These are phyloP conservation scores for Lunasporangiospora selenospora DNA, from an alignment of 192 early-diverging fungal genomes.

Conservation along the genomic window DNA sequence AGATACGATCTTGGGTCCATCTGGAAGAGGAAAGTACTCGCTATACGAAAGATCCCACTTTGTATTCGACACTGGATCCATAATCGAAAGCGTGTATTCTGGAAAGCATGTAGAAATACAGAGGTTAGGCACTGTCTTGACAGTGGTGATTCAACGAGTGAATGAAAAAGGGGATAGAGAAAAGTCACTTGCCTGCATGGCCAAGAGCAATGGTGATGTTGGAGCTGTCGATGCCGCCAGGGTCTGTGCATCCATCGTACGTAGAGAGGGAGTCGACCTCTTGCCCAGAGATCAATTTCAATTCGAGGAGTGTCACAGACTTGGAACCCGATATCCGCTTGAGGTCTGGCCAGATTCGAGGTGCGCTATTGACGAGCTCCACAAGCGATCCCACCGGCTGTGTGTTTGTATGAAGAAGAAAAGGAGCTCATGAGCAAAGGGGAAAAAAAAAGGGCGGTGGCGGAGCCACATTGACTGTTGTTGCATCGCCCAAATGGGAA, in stretches of 20 bases:
- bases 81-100: slow-evolving; percentile 29
- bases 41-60: slow-evolving; percentile 45
- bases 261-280: slow-evolving; percentile 2
- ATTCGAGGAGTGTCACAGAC: slow-evolving; percentile 23
- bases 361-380: slow-evolving; percentile 25
- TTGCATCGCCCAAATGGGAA: too few relatives aligned
- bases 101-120: not conserved
- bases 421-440: too few relatives aligned
- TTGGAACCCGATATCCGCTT: slow-evolving; percentile 33
- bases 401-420: too few relatives aligned
- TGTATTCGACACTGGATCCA: slow-evolving; percentile 25
- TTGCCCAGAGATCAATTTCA: slow-evolving; percentile 22
- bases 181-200: slow-evolving; percentile 22
- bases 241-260: slow-evolving; percentile 18
- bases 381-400: slow-evolving; percentile 30
- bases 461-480: too few relatives aligned
- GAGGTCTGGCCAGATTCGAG: slow-evolving; percentile 33
- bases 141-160: not conserved
- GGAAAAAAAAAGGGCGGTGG: too few relatives aligned
- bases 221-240: slow-evolving; percentile 24
- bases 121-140: not conserved
- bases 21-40: slow-evolving; percentile 20
- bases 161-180: not conserved
- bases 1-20: not conserved
- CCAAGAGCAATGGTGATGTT: slow-evolving; percentile 22